Evolutionary conservation across 768 basidiomycete species (phyloP).

Genomic region (Imleria badia): DNA sequence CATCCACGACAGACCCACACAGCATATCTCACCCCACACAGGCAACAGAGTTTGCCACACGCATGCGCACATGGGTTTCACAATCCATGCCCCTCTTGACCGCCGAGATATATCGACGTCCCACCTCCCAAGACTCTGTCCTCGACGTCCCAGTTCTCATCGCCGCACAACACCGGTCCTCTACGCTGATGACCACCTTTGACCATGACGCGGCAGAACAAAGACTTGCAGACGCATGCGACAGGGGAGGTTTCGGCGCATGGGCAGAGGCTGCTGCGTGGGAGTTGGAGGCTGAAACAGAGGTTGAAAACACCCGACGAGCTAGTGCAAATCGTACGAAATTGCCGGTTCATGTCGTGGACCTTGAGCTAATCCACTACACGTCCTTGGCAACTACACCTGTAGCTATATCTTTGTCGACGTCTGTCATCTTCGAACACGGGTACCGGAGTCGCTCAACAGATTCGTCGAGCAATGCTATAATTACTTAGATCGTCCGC

Average conservation of each 20-base stretch:
- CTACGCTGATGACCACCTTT: no score
- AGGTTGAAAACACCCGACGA: constrained; percentile 36
- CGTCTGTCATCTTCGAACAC: no score
- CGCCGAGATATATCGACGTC: constrained; percentile 50
- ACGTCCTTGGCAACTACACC: no score
- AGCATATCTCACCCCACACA: constrained; percentile 23
- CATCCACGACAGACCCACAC: background rate
- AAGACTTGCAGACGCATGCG: constrained; percentile 55
- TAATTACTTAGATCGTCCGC: no score
- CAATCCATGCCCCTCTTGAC: constrained; percentile 50
- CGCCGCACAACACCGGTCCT: no score
- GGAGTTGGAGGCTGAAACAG: constrained; percentile 59
- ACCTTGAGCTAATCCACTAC: no score
- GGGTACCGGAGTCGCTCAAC: no score
- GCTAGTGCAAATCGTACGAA: no score
- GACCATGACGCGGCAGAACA: constrained; percentile 45
- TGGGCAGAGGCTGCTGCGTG: constrained; percentile 54
- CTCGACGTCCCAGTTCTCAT: no score
- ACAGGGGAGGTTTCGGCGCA: constrained; percentile 53
- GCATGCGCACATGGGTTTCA: constrained; percentile 52
- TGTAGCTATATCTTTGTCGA: no score
- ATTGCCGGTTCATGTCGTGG: no score
- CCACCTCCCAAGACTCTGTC: constrained; percentile 26
- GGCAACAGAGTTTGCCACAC: constrained; percentile 58
- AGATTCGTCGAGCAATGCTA: no score